A percentile compares a stretch with the other conserved stretches of the same genome.
Conservation (phyloP, 345 rosid genomes). For the Eucalyptus victrix region DNA sequence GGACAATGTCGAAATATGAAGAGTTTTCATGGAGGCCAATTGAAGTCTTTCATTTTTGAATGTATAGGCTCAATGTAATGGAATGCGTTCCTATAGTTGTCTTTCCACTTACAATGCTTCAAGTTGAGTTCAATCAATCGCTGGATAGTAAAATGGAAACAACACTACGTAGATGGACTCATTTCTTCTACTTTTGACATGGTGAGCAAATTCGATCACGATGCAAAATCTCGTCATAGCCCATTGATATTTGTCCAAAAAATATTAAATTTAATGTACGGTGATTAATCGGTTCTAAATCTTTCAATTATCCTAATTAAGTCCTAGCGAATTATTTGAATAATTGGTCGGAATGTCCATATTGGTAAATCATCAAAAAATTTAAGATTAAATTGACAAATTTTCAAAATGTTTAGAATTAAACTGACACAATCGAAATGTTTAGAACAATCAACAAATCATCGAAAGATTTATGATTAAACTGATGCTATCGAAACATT, state of each 20-base stretch:
- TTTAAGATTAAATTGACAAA: rapidly evolving
- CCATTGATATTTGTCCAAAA: neutral
- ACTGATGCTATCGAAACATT: rapidly evolving
- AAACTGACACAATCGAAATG: rapidly evolving
- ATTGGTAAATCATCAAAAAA: rapidly evolving
- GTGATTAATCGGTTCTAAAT: rapidly evolving
- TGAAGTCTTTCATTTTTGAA: neutral
- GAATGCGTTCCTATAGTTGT: neutral
- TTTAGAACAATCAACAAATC: rapidly evolving
- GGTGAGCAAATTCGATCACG: neutral
- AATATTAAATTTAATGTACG: too few species aligned
- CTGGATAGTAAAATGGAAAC: neutral
- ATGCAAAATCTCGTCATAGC: neutral
- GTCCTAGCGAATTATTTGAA: neutral
- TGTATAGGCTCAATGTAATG: neutral
- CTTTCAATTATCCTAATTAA: too few species aligned
- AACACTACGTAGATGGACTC: neutral
- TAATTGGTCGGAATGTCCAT: too few species aligned
- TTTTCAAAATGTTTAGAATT: rapidly evolving
- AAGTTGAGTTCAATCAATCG: neutral
- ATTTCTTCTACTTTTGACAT: neutral
- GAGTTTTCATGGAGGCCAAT: neutral
- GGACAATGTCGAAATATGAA: neutral
- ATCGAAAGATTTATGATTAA: too few species aligned
- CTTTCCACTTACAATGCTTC: neutral